Percentiles rank a stretch among this genome's conserved stretches.
Evolutionary conservation across 2,329 filamentous ascomycete genomes (phyloP).

Genomic region (Arthrobotrys megalospora): DNA sequence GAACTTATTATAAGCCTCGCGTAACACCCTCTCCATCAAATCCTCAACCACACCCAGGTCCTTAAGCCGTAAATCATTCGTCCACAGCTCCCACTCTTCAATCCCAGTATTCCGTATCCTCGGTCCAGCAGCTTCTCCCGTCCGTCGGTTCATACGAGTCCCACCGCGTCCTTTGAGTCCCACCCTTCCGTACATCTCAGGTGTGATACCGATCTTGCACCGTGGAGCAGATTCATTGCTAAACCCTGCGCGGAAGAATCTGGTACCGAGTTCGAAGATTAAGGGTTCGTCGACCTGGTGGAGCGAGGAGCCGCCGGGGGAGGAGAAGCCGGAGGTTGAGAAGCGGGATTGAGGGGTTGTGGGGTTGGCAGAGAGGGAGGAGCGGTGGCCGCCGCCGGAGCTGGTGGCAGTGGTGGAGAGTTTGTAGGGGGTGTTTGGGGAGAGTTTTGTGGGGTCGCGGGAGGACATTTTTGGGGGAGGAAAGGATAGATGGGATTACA

Average conservation of each 20-base stretch:
- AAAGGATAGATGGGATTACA: neutral
- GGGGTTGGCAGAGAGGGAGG: constrained; percentile 46
- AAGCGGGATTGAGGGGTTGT: constrained; percentile 57
- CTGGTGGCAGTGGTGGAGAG: constrained; percentile 16
- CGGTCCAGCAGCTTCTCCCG: constrained; percentile 67
- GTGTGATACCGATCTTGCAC: constrained; percentile 80
- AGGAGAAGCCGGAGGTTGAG: constrained; percentile 71
- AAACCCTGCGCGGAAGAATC: constrained; percentile 85
- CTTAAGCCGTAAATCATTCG: constrained; percentile 78
- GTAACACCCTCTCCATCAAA: constrained; percentile 84
- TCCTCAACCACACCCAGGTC: constrained; percentile 87
- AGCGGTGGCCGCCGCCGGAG: constrained; percentile 13
- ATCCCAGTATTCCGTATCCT: constrained; percentile 74
- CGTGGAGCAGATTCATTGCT: constrained; percentile 83
- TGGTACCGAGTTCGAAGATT: constrained; percentile 85
- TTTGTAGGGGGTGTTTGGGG: constrained; percentile 53
- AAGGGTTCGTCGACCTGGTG: constrained; percentile 86
- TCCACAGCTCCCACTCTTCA: constrained; percentile 81
- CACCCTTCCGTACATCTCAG: constrained; percentile 80
- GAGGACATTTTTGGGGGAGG: constrained; percentile 41
- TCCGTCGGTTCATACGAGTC: constrained; percentile 71
- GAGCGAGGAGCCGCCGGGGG: constrained; percentile 72
- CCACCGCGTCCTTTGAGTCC: constrained; percentile 81
- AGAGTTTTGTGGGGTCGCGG: constrained; percentile 57
- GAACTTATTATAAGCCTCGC: constrained; percentile 86